Percentiles rank a stretch among this genome's conserved stretches.
Evolutionary conservation across 176 grass and related monocot species (phyloP).

Genomic region (Zizania latifolia): DNA sequence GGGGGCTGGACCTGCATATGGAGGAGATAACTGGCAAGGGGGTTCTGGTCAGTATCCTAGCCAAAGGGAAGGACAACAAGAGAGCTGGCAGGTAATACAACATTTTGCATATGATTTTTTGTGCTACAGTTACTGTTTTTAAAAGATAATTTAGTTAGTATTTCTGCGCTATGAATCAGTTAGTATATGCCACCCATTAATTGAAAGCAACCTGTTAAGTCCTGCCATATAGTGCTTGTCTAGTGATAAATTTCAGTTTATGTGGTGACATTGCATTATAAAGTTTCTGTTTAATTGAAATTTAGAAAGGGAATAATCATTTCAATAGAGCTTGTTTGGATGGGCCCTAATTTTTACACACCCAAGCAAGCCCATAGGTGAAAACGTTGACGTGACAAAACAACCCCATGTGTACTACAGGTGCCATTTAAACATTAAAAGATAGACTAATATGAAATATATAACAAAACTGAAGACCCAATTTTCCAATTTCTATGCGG

Average conservation of each 20-base stretch:
- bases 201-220: neutral
- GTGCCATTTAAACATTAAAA: neutral
- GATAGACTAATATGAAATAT: neutral
- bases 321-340: neutral
- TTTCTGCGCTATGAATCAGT: neutral
- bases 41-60: constrained; percentile 24
- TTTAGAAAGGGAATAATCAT: neutral
- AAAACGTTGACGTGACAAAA: neutral
- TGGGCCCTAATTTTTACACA: neutral
- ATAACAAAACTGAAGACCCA: neutral
- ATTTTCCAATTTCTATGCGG: neutral
- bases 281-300: neutral
- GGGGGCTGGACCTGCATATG: constrained; percentile 22
- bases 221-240: neutral
- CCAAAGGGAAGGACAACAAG: constrained; percentile 38
- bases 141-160: neutral
- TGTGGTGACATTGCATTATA: neutral
- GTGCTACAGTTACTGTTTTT: neutral
- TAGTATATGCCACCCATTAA: neutral
- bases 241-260: neutral
- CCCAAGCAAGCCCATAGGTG: neutral
- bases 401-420: neutral
- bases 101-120: neutral
- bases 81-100: constrained; percentile 52
- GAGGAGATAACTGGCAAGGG: constrained; percentile 36